Evolutionary conservation across 129 eudicot genomes (phyloP).

Genomic region (Tanacetum coccineum): DNA sequence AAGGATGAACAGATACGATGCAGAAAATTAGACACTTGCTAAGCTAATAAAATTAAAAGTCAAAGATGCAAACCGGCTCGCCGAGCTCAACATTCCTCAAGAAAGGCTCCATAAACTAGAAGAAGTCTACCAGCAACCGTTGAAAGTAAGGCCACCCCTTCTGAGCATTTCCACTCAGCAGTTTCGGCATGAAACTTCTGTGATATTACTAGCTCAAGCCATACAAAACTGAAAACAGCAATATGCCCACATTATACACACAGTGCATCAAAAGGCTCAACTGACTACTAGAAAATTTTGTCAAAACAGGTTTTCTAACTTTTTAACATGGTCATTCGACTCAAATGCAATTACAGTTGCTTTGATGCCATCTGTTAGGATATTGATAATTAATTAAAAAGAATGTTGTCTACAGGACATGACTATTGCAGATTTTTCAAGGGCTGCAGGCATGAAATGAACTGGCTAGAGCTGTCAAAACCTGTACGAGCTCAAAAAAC

Average conservation of each 20-base stretch:
- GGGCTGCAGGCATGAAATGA: conserved; percentile 93
- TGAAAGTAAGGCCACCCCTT: conserved; percentile 97
- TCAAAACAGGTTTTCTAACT: too few relatives aligned
- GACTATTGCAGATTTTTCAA: conserved; percentile 85
- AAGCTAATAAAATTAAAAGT: neutral
- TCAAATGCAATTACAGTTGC: neutral
- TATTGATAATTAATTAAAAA: neutral
- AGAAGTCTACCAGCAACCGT: conserved; percentile 77
- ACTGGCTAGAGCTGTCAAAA: conserved; percentile 80
- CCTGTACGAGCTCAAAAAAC: conserved; percentile 36
- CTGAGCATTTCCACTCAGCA: conserved; percentile 78
- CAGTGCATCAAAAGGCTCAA: too few relatives aligned
- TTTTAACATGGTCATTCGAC: too few relatives aligned
- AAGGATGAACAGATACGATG: neutral
- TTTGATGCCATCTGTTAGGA: neutral
- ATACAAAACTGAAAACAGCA: conserved; percentile 72
- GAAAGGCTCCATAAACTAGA: conserved; percentile 96
- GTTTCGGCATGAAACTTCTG: conserved; percentile 97
- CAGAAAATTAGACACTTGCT: neutral
- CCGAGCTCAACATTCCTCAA: conserved; percentile 86
- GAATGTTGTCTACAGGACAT: conserved; percentile 44
- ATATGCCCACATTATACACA: neutral
- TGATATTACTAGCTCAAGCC: conserved; percentile 99
- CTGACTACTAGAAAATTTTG: too few relatives aligned
- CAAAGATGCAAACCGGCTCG: conserved; percentile 63